Evolutionary conservation across 192 early-diverging fungal genomes (phyloP).

Genomic region (Linnemannia schmuckeri): DNA sequence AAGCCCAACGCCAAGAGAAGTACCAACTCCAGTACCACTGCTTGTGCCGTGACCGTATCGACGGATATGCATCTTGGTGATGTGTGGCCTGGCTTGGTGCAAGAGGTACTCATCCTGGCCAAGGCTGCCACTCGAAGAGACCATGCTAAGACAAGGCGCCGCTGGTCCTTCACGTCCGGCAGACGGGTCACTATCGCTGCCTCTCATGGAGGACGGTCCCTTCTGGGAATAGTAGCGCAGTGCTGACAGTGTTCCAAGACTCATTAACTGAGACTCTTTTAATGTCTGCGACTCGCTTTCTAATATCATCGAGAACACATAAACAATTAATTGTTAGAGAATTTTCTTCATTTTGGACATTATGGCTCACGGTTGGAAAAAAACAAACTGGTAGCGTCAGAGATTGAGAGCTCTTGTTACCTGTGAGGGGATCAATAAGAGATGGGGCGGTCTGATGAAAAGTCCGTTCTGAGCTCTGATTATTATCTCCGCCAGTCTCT

Average conservation of each 20-base stretch:
- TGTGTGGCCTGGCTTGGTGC: background rate
- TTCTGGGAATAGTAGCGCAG: background rate
- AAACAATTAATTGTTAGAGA: no score
- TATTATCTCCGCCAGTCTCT: no score
- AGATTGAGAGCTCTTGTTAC: no score
- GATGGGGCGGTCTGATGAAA: no score
- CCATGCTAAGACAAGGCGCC: no score
- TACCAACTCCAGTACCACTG: background rate
- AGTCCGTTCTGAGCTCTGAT: no score
- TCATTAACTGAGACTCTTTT: background rate
- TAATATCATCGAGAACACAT: background rate
- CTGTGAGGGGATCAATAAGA: no score
- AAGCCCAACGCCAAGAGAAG: no score
- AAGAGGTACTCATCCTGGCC: background rate
- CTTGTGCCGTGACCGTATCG: background rate
- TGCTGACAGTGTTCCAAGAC: background rate
- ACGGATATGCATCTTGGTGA: background rate
- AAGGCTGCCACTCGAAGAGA: background rate
- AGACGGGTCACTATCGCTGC: no score
- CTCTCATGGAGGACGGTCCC: background rate
- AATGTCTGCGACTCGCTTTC: background rate
- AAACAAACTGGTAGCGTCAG: no score
- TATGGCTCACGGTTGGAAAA: no score
- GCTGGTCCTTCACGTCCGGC: background rate
- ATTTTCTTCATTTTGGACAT: no score